A percentile compares a stretch with the other conserved stretches of the same genome.
phyloP scores from a whole-genome alignment of 257 asterid genomes.

The Capsicum rhomboideum region DNA sequence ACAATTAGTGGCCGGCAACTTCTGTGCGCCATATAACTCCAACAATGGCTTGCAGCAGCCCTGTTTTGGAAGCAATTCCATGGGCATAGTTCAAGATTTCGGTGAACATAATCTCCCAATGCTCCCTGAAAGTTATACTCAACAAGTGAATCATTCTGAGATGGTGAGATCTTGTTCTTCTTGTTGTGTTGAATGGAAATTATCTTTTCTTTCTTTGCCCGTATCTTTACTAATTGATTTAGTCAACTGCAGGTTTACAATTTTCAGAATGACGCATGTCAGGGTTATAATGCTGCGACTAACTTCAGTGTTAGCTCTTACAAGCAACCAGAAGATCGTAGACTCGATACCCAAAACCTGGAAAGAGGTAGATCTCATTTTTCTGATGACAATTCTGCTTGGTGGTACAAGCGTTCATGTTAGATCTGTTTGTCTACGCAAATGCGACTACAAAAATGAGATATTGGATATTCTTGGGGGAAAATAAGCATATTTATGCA shows the following conservation, averaged over 20 bases:
- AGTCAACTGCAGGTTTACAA: slow-evolving; percentile 20
- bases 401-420: slow-evolving; percentile 25
- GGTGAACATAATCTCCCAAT: slow-evolving; percentile 7
- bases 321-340: slow-evolving; percentile 10
- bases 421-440: slow-evolving; percentile 25
- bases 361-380: slow-evolving; percentile 25
- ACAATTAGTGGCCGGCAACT: slow-evolving; percentile 7
- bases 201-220: background rate
- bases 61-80: slow-evolving; percentile 7
- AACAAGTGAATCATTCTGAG: slow-evolving; percentile 11
- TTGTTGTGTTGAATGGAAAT: background rate
- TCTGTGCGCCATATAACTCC: slow-evolving; percentile 14
- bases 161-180: slow-evolving; percentile 20
- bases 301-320: slow-evolving; percentile 2
- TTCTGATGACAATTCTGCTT: slow-evolving; percentile 40
- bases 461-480: background rate
- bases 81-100: slow-evolving; percentile 14
- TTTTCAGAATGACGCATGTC: slow-evolving; percentile 1
- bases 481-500: no score
- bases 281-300: slow-evolving; percentile 10
- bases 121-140: slow-evolving; percentile 13
- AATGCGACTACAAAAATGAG: slow-evolving; percentile 26
- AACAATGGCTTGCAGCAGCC: background rate
- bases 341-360: slow-evolving; percentile 6
- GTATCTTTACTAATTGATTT: background rate